These are phyloP conservation scores for Talaromyces verruculosus DNA, from an alignment of 2,329 filamentous ascomycete species.

Conservation along the genomic window DNA sequence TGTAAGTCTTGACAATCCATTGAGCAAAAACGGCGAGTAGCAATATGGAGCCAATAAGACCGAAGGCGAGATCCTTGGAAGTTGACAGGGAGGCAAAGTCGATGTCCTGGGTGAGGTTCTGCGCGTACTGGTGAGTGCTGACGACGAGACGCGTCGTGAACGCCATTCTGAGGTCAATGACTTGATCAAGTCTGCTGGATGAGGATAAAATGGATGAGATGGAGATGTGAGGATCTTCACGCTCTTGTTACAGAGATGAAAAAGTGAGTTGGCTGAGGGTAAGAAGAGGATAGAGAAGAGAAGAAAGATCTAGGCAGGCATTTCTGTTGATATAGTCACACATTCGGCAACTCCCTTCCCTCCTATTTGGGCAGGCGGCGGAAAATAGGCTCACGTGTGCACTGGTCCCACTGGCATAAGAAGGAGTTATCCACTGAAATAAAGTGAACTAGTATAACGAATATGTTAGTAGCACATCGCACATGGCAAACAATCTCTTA, in stretches of 20 bases:
- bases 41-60: neutral
- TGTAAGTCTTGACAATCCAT: neutral
- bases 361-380: neutral
- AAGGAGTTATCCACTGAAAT: neutral
- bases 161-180: neutral
- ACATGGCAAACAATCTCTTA: neutral
- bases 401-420: neutral
- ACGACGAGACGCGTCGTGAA: neutral
- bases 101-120: neutral
- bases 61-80: neutral
- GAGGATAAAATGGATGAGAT: neutral
- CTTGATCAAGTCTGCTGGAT: neutral
- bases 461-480: neutral
- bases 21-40: neutral
- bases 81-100: neutral
- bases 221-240: neutral
- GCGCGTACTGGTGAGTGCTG: neutral
- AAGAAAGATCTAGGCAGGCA: neutral
- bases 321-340: neutral
- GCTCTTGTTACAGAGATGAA: neutral
- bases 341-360: neutral
- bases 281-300: neutral
- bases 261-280: neutral
- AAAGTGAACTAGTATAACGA: neutral
- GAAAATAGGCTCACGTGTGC: neutral